These are phyloP conservation scores for Porodaedalea pini DNA, from an alignment of 1,284 basidiomycete genomes.

Conservation along the genomic window DNA sequence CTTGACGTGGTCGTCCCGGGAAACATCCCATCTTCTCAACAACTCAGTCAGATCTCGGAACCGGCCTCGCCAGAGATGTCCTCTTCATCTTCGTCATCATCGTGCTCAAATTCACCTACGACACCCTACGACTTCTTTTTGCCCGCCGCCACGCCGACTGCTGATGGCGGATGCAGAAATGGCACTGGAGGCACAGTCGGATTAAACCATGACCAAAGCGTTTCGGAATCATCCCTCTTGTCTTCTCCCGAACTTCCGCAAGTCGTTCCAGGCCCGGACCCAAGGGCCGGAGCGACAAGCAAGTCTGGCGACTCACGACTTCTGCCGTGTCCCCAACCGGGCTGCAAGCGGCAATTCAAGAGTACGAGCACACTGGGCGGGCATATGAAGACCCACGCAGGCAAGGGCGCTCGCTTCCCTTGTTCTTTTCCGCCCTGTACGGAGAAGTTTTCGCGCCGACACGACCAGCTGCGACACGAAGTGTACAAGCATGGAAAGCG, in stretches of 20 bases:
- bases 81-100: conserved; percentile 16
- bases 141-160: conserved; percentile 3
- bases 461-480: conserved; percentile 23
- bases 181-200: neutral
- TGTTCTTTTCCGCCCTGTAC: conserved; percentile 22
- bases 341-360: conserved; percentile 21
- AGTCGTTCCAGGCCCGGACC: neutral
- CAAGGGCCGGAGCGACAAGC: neutral
- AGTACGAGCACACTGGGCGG: conserved; percentile 20
- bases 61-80: conserved; percentile 18
- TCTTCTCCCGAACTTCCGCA: conserved; percentile 10
- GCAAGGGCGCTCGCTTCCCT: conserved; percentile 19
- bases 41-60: conserved; percentile 9
- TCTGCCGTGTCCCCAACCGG: conserved; percentile 19
- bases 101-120: conserved; percentile 11
- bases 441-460: conserved; percentile 23
- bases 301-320: conserved; percentile 14
- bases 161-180: neutral
- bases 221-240: neutral
- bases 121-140: conserved; percentile 16
- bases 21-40: neutral
- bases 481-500: conserved; percentile 23
- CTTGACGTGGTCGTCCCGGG: conserved; percentile 1
- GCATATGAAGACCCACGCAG: conserved; percentile 21
- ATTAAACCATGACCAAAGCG: neutral